Conservation (phyloP, 164 flowering plant species). For the Vitis cinerea region DNA sequence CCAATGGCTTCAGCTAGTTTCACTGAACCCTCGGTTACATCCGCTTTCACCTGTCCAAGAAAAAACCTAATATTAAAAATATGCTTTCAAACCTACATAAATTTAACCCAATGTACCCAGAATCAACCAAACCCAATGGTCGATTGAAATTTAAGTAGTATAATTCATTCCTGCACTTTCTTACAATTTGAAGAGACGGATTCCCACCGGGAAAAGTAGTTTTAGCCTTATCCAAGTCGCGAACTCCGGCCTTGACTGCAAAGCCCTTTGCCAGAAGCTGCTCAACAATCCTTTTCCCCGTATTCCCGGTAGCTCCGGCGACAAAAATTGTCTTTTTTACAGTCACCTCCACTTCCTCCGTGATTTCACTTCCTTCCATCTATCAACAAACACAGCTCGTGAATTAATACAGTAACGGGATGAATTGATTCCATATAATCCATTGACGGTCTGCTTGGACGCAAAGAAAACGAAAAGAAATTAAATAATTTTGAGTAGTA, state of each 20-base stretch:
- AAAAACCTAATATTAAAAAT: background rate
- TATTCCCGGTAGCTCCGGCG: constrained; percentile 90
- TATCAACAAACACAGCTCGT: constrained; percentile 15
- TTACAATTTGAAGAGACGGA: constrained; percentile 70
- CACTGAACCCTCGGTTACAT: constrained; percentile 79
- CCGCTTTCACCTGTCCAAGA: constrained; percentile 72
- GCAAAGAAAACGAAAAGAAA: background rate
- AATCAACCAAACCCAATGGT: constrained; percentile 1
- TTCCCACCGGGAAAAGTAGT: constrained; percentile 39
- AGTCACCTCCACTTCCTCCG: constrained; percentile 24
- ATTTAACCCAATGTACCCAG: too few relatives aligned
- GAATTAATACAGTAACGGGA: too few relatives aligned
- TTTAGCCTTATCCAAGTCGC: constrained; percentile 71
- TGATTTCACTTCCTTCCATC: constrained; percentile 63
- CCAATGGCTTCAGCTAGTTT: constrained; percentile 86
- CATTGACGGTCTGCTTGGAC: background rate
- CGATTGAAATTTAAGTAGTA: background rate
- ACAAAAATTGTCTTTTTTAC: constrained; percentile 74
- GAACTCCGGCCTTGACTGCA: constrained; percentile 86
- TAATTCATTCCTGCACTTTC: constrained; percentile 2
- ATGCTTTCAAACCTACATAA: too few relatives aligned
- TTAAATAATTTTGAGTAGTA: background rate
- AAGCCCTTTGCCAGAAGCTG: constrained; percentile 83
- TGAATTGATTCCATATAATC: background rate
- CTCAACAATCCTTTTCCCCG: constrained; percentile 90